These are phyloP conservation scores for Podaxis carcinomalis DNA, from an alignment of 768 basidiomycete species.

Conservation along the genomic window DNA sequence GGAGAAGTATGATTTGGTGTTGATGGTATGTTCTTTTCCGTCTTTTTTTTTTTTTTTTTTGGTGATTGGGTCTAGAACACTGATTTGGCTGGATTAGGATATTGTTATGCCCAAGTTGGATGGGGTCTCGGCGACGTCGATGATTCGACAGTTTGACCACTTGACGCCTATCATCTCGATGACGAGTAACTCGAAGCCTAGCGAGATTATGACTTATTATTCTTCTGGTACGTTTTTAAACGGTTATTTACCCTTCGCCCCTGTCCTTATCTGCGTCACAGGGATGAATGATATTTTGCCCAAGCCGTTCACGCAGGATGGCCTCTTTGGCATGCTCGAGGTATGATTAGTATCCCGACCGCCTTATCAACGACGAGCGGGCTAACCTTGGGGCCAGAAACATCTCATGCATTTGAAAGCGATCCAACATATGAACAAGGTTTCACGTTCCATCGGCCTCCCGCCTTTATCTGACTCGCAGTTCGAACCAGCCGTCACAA, in stretches of 20 bases:
- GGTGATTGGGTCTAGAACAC: not conserved
- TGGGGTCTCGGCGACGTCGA: constrained; percentile 84
- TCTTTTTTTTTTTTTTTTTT: constrained; percentile 8
- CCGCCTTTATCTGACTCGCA: constrained; percentile 53
- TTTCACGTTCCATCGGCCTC: constrained; percentile 65
- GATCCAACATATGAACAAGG: constrained; percentile 69
- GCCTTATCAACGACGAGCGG: too few relatives aligned
- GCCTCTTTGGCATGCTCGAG: constrained; percentile 89
- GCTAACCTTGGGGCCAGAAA: constrained; percentile 43
- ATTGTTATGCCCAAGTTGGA: constrained; percentile 93
- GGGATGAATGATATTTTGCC: constrained; percentile 97
- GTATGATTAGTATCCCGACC: constrained; percentile 30
- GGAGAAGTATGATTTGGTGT: constrained; percentile 91
- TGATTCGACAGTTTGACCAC: constrained; percentile 93
- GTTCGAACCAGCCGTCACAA: constrained; percentile 52
- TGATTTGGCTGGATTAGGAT: constrained; percentile 47
- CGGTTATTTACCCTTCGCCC: not conserved
- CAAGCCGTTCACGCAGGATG: constrained; percentile 96
- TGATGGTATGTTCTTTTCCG: constrained; percentile 68
- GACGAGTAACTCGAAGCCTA: constrained; percentile 92
- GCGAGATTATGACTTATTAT: constrained; percentile 90
- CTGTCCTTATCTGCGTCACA: constrained; percentile 13
- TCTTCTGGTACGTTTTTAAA: constrained; percentile 48
- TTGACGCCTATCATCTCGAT: constrained; percentile 98
- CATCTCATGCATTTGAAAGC: constrained; percentile 85